phyloP scores from a whole-genome alignment of 352 stramenopile genomes.

The Globisporangium cederbergense region DNA sequence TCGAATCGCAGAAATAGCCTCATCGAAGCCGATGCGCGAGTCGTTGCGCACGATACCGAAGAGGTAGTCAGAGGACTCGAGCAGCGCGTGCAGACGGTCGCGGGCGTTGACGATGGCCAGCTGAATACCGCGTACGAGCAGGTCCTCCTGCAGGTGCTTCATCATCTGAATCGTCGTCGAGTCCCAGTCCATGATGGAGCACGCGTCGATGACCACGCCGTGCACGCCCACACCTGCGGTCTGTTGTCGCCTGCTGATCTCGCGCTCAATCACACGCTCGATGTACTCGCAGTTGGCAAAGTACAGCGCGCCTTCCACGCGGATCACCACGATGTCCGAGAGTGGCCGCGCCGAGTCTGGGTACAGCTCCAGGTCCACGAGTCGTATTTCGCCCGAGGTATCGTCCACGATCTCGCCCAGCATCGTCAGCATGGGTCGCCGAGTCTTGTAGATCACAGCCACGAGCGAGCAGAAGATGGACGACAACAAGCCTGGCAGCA shows the following conservation, averaged over 20 bases:
- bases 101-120: slow-evolving; percentile 77
- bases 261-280: slow-evolving; percentile 43
- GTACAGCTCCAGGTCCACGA: slow-evolving; percentile 49
- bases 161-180: slow-evolving; percentile 86
- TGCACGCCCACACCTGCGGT: slow-evolving; percentile 38
- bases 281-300: slow-evolving; percentile 68
- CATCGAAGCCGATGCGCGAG: slow-evolving; percentile 56
- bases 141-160: slow-evolving; percentile 68
- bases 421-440: slow-evolving; percentile 41
- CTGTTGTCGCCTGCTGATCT: slow-evolving; percentile 39
- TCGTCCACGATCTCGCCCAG: slow-evolving; percentile 36
- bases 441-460: slow-evolving; percentile 59
- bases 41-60: slow-evolving; percentile 57
- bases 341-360: slow-evolving; percentile 34
- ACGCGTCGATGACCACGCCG: slow-evolving; percentile 68
- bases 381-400: slow-evolving; percentile 27
- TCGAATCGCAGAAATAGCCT: slow-evolving; percentile 63
- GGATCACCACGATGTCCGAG: slow-evolving; percentile 45
- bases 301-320: slow-evolving; percentile 53
- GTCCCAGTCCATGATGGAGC: slow-evolving; percentile 82
- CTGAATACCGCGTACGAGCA: slow-evolving; percentile 53
- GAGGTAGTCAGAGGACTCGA: slow-evolving; percentile 64
- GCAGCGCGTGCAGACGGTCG: slow-evolving; percentile 56
- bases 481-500: slow-evolving; percentile 41
- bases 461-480: slow-evolving; percentile 59